Conservation (phyloP, 495 filamentous ascomycete species). For the Elaphomyces granulatus region DNA sequence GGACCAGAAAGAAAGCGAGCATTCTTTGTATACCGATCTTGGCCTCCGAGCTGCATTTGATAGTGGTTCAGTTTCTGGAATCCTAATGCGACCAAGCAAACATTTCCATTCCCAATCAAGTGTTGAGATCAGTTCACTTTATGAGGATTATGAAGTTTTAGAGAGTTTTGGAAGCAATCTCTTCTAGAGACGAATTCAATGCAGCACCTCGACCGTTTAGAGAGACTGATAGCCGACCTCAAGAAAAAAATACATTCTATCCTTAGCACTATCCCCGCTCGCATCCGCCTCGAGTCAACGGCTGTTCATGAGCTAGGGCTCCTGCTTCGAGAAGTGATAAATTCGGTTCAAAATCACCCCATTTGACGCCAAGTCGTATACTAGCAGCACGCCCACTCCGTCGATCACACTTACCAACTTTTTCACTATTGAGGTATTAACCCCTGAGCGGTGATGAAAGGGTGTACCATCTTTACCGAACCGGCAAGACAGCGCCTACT, state of each 20-base stretch:
- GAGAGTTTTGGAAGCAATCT: too few species aligned
- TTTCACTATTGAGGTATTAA: slow-evolving; percentile 22
- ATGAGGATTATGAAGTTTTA: too few species aligned
- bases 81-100: too few species aligned
- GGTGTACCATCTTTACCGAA: slow-evolving; percentile 82
- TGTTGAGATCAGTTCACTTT: too few species aligned
- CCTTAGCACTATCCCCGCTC: slow-evolving; percentile 62
- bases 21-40: too few species aligned
- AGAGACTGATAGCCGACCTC: slow-evolving; percentile 49
- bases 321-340: slow-evolving; percentile 19
- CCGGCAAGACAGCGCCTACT: slow-evolving; percentile 67
- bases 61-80: too few species aligned
- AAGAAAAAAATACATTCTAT: slow-evolving; percentile 77
- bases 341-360: slow-evolving; percentile 25
- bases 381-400: slow-evolving; percentile 43
- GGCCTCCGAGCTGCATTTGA: too few species aligned
- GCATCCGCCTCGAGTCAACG: slow-evolving; percentile 54
- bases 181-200: too few species aligned
- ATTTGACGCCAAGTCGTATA: slow-evolving; percentile 20
- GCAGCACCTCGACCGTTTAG: too few species aligned
- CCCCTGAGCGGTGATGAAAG: slow-evolving; percentile 34
- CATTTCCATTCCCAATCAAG: slow-evolving; percentile 4
- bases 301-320: slow-evolving; percentile 22
- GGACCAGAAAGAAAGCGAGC: too few species aligned
- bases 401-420: slow-evolving; percentile 54